phyloP scores from a whole-genome alignment of 2,329 filamentous ascomycete genomes.

The Fusarium oligoseptatum region DNA sequence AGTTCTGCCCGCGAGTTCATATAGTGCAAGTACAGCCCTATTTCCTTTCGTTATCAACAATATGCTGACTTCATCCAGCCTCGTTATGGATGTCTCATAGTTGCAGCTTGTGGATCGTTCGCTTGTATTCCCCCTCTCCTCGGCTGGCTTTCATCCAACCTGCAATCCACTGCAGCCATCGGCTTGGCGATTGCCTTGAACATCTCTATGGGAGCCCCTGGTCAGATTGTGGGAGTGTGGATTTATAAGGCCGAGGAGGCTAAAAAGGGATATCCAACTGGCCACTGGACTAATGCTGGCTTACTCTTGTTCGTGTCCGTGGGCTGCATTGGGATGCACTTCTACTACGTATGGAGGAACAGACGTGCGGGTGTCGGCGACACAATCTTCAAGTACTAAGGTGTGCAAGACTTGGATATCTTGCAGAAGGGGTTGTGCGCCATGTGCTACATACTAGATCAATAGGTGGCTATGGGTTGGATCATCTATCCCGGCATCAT shows the following conservation, averaged over 20 bases:
- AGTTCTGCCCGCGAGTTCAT: constrained; percentile 68
- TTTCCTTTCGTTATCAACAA: accelerated
- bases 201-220: constrained; percentile 72
- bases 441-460: neutral
- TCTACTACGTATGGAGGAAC: constrained; percentile 66
- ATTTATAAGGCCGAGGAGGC: constrained; percentile 76
- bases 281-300: constrained; percentile 74
- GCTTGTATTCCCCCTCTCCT: constrained; percentile 75
- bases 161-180: constrained; percentile 71
- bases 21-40: constrained; percentile 44
- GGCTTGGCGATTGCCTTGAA: constrained; percentile 77
- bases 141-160: constrained; percentile 75
- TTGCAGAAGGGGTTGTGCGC: neutral
- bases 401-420: neutral
- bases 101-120: constrained; percentile 74
- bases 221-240: constrained; percentile 79
- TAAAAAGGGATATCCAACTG: constrained; percentile 72
- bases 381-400: constrained; percentile 38
- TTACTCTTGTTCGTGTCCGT: constrained; percentile 69
- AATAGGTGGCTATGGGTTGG: neutral
- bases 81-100: constrained; percentile 76
- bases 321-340: constrained; percentile 65
- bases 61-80: constrained; percentile 32
- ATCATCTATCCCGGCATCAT: neutral
- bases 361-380: constrained; percentile 36